Base-by-base conservation (phyloP, 75 land plant species). In the Pinus tabuliformis region DNA sequence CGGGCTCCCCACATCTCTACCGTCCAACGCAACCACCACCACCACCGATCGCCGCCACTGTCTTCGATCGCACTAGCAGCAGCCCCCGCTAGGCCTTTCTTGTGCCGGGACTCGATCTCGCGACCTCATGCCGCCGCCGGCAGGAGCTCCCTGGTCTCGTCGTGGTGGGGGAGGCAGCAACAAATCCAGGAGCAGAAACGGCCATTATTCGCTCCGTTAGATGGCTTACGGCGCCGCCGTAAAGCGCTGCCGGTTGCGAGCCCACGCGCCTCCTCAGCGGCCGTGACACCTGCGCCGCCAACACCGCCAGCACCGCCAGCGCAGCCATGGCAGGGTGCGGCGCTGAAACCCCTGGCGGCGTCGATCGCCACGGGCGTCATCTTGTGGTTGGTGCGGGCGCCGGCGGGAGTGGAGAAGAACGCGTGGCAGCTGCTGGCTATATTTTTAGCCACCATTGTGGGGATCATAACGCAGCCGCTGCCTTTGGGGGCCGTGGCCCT, bases 351-450 rank as follows among this genome's bases (percentile, higher is more conserved):
- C 11, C 78, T 96, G 39, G 73, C 84, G 1, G 91, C 91, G 3
- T 92, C 99, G 42, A 81, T 97, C 39, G 91, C 91, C 2, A 87
- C 88, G 14, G 99, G 99, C 2, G 80, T 95, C 8, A 70, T 91
- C 20, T 66, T 97, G 22, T 92, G 99, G 99, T 66, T 92, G 42
- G 73, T 95, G 3, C 99, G 98, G 4, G 83, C 81, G 5, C 99
- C 99, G 22, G 70, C 87, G 54, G 98, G 99, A 0, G 98, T 97
- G n/a, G 58, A 98, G 20, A 76, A 76, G 52, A 82, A 78, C 59
- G 99, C 98, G 14, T 97, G 99, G 99, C 98, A 97, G 77, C 79
- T 97, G 74, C 87, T 97, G 30, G 76, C 97, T n/a, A 97, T 97
- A 45, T 97, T 97, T 81, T 81, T 95, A 72, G 98, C 98, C 63